Base-by-base conservation (phyloP, 2,329 filamentous ascomycete genomes). In the Clarireedia homoeocarpa region DNA sequence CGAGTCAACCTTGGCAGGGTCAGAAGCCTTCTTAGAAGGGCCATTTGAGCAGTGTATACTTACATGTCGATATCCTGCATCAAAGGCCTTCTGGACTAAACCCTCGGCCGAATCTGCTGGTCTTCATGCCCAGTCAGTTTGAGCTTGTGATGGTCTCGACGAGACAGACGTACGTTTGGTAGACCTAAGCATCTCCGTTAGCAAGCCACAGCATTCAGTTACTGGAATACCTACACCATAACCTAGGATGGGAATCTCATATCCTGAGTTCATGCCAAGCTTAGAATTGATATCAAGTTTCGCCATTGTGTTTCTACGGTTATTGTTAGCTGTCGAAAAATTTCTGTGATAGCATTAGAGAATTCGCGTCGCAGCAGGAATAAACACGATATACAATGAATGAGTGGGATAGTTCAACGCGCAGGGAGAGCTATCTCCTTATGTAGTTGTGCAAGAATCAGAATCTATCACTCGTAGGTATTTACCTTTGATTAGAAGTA, bases 211-310 rank as follows among this genome's bases (percentile, higher is more conserved):
- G 12, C 10, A 34, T 42, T 27, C 4, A 47, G 23, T 15, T 26
- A 27, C 34, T 27, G 26, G 14, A 7, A 38, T 3, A 47, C 30
- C 48, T 55, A 73, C 71, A 17, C 81, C 82, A 66, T 77, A 84
- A 34, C 81, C 82, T 1, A 85, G 70, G 6, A 77, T 62, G 7
- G 82, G 82, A 44, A 85, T 84, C 17, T 83, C 77, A 67, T 83
- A 76, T 42, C 82, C 82, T 15, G 81, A 84, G 53, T 78, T 77
- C 70, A 85, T 59, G 5, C 56, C 62, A 30, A 67, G 65, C 53
- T 72, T 74, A 51, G 80, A 74, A 27, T 73, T 80, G 9, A 80
- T 73, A 17, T 69, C 69, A 10, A 79, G 63, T 34, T 66, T 66
- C 15, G 73, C 62, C 75, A 78, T 78, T 42, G 42, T 58, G 51